Evolutionary conservation across 352 stramenopile species (phyloP).

Genomic region (Pythium chondricola): DNA sequence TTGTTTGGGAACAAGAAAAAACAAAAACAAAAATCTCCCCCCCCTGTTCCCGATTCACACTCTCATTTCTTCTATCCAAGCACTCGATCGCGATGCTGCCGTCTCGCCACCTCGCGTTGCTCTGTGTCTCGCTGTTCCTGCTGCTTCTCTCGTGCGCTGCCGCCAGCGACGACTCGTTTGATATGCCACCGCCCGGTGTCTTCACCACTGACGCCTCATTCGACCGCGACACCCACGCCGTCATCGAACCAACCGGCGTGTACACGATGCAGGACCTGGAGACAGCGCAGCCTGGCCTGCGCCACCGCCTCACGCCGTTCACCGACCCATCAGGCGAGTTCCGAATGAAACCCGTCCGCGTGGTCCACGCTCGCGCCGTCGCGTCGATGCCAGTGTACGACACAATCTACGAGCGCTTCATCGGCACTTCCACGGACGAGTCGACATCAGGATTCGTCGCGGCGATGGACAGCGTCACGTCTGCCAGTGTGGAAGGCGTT

Average conservation of each 20-base stretch:
- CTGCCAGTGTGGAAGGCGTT: constrained; percentile 23
- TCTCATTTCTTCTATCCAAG: too few species aligned
- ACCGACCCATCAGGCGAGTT: constrained; percentile 3
- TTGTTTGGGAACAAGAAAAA: too few species aligned
- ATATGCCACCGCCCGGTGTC: constrained; percentile 7
- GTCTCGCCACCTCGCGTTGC: too few species aligned
- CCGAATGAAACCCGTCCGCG: constrained; percentile 20
- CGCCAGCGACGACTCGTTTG: too few species aligned
- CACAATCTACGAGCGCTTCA: constrained; percentile 17
- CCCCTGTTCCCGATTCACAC: too few species aligned
- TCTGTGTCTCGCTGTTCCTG: too few species aligned
- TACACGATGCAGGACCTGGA: constrained; percentile 7
- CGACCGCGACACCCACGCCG: constrained; percentile 4
- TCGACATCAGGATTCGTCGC: constrained; percentile 14
- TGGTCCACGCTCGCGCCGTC: constrained; percentile 20
- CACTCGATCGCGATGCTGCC: too few species aligned
- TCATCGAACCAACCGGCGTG: constrained; percentile 5
- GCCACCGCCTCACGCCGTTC: constrained; percentile 5
- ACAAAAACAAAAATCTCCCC: too few species aligned
- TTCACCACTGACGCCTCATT: constrained; percentile 16
- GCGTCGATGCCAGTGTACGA: constrained; percentile 16
- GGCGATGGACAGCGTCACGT: constrained; percentile 28
- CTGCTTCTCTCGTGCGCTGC: too few species aligned
- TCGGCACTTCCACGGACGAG: constrained; percentile 11
- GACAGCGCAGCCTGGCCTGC: constrained; percentile 6